Conservation (phyloP, 208 protist genomes). For the Acanthamoeba sp. region DNA sequence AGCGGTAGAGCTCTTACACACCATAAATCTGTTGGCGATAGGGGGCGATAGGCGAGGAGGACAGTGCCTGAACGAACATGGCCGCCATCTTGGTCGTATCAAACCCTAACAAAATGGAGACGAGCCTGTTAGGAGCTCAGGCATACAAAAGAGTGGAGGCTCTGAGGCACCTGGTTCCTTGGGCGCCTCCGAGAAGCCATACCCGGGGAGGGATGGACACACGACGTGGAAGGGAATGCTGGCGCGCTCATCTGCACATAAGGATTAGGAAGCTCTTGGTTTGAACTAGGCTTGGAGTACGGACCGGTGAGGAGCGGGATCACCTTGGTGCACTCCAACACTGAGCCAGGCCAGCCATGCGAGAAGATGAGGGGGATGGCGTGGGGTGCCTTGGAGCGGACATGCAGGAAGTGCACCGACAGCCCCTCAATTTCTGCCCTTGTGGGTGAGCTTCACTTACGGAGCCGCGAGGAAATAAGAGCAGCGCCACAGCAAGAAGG, state of each 20-base stretch:
- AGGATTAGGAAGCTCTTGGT: not conserved
- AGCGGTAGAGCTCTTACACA: too few species aligned
- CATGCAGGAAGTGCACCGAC: slow-evolving; percentile 74
- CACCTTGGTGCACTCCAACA: slow-evolving; percentile 67
- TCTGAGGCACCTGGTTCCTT: slow-evolving; percentile 43
- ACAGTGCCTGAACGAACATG: slow-evolving; percentile 21
- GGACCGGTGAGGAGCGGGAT: slow-evolving; percentile 66
- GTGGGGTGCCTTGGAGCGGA: slow-evolving; percentile 6
- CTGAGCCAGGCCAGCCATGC: slow-evolving; percentile 68
- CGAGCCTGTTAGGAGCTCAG: not conserved
- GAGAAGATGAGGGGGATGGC: slow-evolving; percentile 47
- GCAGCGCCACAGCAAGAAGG: not conserved
- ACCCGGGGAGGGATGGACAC: slow-evolving; percentile 69
- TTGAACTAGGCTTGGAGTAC: too few species aligned
- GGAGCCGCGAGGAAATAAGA: too few species aligned
- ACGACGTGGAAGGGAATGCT: slow-evolving; percentile 67
- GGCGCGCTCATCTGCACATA: not conserved
- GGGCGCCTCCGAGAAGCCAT: slow-evolving; percentile 54
- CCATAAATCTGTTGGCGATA: too few species aligned
- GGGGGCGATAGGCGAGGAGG: too few species aligned
- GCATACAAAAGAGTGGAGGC: not conserved
- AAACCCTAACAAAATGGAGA: too few species aligned
- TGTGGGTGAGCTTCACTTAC: not conserved
- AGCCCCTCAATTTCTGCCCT: slow-evolving; percentile 35
- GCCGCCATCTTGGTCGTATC: not conserved